Base-by-base conservation (phyloP, 495 filamentous ascomycete species). In the Lichenothelia convexa region DNA sequence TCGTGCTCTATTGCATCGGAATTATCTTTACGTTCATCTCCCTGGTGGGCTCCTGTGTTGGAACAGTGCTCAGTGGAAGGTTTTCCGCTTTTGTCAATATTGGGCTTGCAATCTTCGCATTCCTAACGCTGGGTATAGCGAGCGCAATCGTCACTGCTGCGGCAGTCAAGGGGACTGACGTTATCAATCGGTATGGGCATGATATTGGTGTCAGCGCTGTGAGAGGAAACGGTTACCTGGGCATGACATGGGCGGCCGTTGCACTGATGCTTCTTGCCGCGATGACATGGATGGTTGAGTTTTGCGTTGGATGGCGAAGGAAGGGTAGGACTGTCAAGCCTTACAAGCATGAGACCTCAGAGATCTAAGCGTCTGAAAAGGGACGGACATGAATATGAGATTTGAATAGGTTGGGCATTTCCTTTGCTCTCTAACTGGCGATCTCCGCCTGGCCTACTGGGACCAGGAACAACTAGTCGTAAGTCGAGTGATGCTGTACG, bases 1-100 rank as follows among this genome's bases (percentile, higher is more conserved):
- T 75, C 37, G 59, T 80, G 21, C 54, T 85, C 35, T 81, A 80
- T 48, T 67, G 64, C 41, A 60, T 83, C 6, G 73, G 64, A 2
- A 63, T 71, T 23, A 70, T 56, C 3, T 57, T 75, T 12, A 60
- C 68, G 16, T 73, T 68, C 8, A 43, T 75, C 6, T 56, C 64
- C 4, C 52, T 82, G 27, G 29, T 84, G 3, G 46, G 55, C 2
- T 59, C 66, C 13, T 34, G 69, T 26, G 35, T 58, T 9, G 58
- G 52, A 5, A 19, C 69, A 31, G 41, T 70, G 13, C 42, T 50
- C 9, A 44, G 53, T 1, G 55, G 59, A 2, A 52, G 59, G 13
- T 18, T 58, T 23, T 32, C 55, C 21, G 57, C 58, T 0, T 40
- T 67, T 30, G 39, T 59, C 34, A 61, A 68, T 44, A 39, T 62